Evolutionary conservation across 202 grass and related monocot genomes (phyloP), one percentile per base, ranked within the genome.

Genomic region (Bolboschoenoplectus hybrid): DNA sequence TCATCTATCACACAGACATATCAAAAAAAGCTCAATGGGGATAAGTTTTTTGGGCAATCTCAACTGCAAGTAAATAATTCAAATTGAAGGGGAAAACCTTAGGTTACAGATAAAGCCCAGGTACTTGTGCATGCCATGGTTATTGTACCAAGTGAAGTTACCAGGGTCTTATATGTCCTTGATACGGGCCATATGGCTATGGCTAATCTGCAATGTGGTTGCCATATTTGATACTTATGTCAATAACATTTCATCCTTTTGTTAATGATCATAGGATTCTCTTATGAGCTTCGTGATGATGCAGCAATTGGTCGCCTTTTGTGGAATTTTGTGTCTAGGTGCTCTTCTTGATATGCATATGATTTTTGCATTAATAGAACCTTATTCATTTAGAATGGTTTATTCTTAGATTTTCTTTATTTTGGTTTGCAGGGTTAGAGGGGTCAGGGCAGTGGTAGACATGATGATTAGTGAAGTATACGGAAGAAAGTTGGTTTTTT

Each of bases 271-370:
- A 65, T 74, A 98, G 96, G 90, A 80, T 98, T 98, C 88, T 85
- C 53, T 6, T 89, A 89, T 84, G 96, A 95, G 80, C 90, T 98
- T 47, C 89, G 96, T 77, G 93, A 98, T 91, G 96, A 98, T 94
- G 86, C 84, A 80, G 93, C 90, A 49, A 94, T 98, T 45, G 96
- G 96, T 20, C 96, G 91, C 69, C 76, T 63, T 51, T 39, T 98
- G 46, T 94, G 96, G 93, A 94, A 86, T 91, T 90, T 98, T 32
- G 81, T 98, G 87, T 95, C 91, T 16, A 98, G 93, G 96, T 98
- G 91, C 70, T 82, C 88, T 49, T 85, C 87, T 86, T 78, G n/a
- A 73, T 58, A 47, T 74, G 63, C 51, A 76, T 72, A 50, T 38
- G 13, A 38, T 70, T 82, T 67, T n/a, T 49, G 6, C 9, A 55